phyloP scores from a whole-genome alignment of 352 stramenopile genomes.

The Globisporangium abappressorium region DNA sequence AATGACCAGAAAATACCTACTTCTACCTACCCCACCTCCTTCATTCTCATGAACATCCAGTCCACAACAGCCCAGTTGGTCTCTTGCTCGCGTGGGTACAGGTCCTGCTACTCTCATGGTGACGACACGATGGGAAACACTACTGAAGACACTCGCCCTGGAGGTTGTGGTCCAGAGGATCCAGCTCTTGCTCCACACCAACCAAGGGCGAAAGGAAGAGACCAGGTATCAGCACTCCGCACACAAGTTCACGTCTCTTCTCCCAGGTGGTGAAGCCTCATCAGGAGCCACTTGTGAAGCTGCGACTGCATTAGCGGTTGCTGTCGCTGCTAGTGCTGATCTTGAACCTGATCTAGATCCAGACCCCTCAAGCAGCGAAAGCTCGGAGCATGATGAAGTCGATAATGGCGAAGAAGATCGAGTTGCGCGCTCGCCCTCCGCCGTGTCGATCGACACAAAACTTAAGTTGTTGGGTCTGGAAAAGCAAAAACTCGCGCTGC shows the following conservation, averaged over 20 bases:
- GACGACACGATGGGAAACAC: not conserved
- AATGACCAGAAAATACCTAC: too few relatives aligned
- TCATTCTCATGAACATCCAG: too few relatives aligned
- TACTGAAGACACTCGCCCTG: not conserved
- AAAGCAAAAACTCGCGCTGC: slow-evolving; percentile 35
- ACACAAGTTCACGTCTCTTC: too few relatives aligned
- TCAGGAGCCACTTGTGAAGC: not conserved
- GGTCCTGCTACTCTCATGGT: too few relatives aligned
- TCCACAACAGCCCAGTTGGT: too few relatives aligned
- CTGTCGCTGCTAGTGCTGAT: not conserved
- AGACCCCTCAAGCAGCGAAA: not conserved
- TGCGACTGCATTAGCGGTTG: not conserved
- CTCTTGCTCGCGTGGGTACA: too few relatives aligned
- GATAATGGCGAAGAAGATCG: not conserved
- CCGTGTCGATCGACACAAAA: not conserved
- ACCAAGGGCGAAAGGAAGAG: not conserved
- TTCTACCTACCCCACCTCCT: too few relatives aligned
- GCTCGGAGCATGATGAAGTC: not conserved
- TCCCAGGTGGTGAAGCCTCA: not conserved
- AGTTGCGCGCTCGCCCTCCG: not conserved
- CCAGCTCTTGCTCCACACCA: not conserved
- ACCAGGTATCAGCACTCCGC: not conserved
- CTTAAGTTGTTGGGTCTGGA: slow-evolving; percentile 29
- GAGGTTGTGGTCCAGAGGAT: not conserved
- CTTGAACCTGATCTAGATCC: not conserved